Percentiles rank a stretch among this genome's conserved stretches.
phyloP scores from a whole-genome alignment of 78 protist genomes.

The Dictyostelium citrinum region DNA sequence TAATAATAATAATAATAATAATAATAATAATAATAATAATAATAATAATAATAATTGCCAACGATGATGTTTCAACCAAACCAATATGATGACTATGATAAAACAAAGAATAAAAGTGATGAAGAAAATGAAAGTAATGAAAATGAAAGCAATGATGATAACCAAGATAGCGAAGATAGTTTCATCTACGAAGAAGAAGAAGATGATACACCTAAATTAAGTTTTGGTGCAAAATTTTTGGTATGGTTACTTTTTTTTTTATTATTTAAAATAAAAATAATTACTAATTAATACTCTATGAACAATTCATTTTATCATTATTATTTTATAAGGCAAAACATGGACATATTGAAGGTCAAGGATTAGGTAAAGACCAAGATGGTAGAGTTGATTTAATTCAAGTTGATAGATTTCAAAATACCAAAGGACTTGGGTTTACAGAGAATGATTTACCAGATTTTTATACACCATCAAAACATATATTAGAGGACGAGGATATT shows the following conservation, averaged over 20 bases:
- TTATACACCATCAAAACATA: constrained; percentile 1
- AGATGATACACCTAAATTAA: background rate
- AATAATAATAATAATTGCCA: no score
- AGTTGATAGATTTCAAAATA: background rate
- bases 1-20: no score
- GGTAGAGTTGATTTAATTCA: constrained; percentile 10
- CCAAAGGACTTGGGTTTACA: background rate
- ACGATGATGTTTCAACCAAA: background rate
- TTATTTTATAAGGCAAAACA: background rate
- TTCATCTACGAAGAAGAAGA: background rate
- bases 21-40: no score
- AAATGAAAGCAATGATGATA: no score
- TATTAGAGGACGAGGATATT: background rate
- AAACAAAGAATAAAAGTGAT: background rate
- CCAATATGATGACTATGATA: background rate
- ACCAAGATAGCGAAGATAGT: background rate
- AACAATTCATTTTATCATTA: no score
- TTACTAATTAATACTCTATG: no score
- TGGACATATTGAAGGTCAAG: constrained; percentile 28
- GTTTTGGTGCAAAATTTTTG: background rate
- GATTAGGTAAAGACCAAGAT: constrained; percentile 18
- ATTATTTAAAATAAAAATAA: background rate
- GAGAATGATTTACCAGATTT: constrained; percentile 17
- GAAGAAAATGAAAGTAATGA: background rate
- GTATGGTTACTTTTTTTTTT: background rate